Percentiles rank a stretch among this genome's conserved stretches.
Evolutionary conservation across 2,329 filamentous ascomycete species (phyloP).

Genomic region (Colletotrichum chlorophyti): DNA sequence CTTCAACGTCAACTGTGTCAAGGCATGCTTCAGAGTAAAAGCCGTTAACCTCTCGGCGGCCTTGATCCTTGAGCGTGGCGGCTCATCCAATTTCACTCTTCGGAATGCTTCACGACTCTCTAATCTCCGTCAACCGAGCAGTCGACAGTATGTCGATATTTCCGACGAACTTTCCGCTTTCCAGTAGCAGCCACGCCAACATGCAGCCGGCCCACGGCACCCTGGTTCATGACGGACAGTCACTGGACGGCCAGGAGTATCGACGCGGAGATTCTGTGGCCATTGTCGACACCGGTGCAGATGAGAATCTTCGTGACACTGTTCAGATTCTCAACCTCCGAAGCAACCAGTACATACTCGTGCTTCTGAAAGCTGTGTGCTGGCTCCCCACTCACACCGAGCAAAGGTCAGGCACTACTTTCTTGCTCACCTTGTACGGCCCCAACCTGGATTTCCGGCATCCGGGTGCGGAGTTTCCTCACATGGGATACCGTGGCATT

Average conservation of each 20-base stretch:
- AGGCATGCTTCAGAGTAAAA: conserved; percentile 7
- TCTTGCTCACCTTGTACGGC: conserved; percentile 24
- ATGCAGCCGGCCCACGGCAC: conserved; percentile 28
- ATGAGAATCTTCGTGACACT: conserved; percentile 8
- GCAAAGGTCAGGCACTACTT: conserved; percentile 24
- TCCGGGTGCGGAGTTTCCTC: neutral
- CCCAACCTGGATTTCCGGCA: conserved; percentile 17
- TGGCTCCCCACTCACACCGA: conserved; percentile 30
- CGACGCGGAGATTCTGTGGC: conserved; percentile 19
- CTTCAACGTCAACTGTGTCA: neutral
- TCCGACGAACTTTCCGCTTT: neutral
- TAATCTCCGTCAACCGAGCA: neutral
- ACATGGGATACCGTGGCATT: conserved; percentile 22
- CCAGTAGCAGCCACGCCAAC: conserved; percentile 1
- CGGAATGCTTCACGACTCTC: neutral
- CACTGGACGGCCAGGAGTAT: conserved; percentile 22
- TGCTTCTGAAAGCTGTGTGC: conserved; percentile 20
- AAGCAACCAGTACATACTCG: conserved; percentile 21
- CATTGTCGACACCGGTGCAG: conserved; percentile 22
- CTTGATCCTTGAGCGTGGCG: neutral
- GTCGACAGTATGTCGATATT: conserved; percentile 1
- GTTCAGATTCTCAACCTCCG: conserved; percentile 24
- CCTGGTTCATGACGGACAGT: conserved; percentile 20
- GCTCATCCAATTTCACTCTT: neutral
- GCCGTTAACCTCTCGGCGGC: neutral